Base-by-base conservation (phyloP, 139 green algal species). In the Pleodorina starrii region DNA sequence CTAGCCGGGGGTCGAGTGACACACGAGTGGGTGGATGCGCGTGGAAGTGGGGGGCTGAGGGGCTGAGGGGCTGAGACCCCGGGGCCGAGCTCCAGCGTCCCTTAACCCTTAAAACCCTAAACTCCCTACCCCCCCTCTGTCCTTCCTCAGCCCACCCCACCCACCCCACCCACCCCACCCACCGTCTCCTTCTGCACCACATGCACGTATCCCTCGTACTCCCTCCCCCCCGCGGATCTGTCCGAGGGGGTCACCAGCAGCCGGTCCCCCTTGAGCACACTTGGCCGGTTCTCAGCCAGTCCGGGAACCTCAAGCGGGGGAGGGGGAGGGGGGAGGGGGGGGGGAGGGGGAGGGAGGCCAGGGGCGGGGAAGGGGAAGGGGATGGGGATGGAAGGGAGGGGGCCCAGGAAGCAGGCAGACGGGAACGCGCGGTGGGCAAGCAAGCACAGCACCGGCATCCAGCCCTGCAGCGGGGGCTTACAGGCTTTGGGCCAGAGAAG, bases 241-340 rank as follows among this genome's bases (percentile, higher is more conserved):
- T 76, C 85, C 23, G 48, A 14, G 16, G 32, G 71, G 5, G 29
- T 42, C 27, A 93, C 89, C 6, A 90, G 90, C 71, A 94, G 68
- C 32, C 75, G 71, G 71, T 94, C 89, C 29, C 91, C 91, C 46
- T 75, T 77, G 89, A 94, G 87, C 50, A 94, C 91, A 2, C 59
- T 87, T 21, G 90, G 91, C 16, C 92, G 90, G n/a, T 92, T 91
- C 87, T 94, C 92, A 32, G 92, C 92, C 36, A 94, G 88, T 5
- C 92, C 92, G 23, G 91, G 91, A 0, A 93, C 91, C 84, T 92
- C 60, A 11, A 32, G 7, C 5, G 14, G 21, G 32, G 38, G 40
- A 57, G 23, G 73, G 21, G 73, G 48, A 69, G 12, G 76, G 76
- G 9, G 25, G 5, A 25, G 7, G 5, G 40, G 12, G 5, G 29